Evolutionary conservation across 179 eudicot species (phyloP).

Genomic region (Silene vulgaris): DNA sequence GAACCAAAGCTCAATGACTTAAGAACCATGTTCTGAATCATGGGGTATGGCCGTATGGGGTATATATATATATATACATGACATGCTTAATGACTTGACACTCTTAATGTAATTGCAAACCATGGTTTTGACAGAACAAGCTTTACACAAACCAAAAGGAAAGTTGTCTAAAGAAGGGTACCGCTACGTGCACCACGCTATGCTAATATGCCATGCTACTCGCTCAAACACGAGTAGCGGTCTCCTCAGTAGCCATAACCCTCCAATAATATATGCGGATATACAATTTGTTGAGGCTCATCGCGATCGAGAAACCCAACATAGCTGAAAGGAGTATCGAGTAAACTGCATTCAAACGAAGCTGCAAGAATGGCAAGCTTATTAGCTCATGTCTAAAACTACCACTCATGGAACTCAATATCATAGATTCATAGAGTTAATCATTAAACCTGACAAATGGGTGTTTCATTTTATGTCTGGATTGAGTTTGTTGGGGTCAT

Average conservation of each 20-base stretch:
- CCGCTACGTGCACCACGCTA: background rate
- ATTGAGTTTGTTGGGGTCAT: background rate
- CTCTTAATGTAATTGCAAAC: background rate
- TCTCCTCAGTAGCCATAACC: conserved; percentile 32
- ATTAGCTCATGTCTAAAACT: background rate
- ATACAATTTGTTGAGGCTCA: conserved; percentile 56
- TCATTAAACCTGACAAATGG: background rate
- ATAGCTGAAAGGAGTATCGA: conserved; percentile 58
- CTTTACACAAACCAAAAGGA: conserved; percentile 11
- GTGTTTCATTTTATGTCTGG: background rate
- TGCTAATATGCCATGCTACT: background rate
- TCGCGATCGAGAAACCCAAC: conserved; percentile 61
- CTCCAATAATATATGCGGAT: conserved; percentile 55
- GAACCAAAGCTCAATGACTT: no score
- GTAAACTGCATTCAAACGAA: conserved; percentile 51
- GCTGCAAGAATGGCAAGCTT: conserved; percentile 44
- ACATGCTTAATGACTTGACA: background rate
- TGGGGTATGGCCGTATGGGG: no score
- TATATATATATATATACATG: background rate
- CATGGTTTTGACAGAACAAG: background rate
- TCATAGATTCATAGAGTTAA: background rate
- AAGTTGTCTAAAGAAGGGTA: background rate
- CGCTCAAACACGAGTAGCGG: background rate
- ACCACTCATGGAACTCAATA: background rate
- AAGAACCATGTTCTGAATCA: no score